Conservation (phyloP, 305 asterid genomes). For the Fraxinus ornus region DNA sequence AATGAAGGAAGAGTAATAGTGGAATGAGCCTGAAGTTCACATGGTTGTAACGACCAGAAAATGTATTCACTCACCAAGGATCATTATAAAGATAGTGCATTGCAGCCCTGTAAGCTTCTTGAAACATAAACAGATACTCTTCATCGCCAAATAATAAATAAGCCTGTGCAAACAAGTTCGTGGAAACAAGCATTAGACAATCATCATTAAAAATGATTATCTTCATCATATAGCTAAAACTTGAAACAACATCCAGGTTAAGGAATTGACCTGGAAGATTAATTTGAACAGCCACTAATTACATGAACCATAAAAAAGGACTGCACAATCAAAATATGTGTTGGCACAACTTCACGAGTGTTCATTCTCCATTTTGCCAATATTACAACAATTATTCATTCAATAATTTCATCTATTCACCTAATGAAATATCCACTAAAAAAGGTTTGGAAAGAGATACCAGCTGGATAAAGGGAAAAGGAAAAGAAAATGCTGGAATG, state of each 20-base stretch:
- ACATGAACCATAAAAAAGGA: background rate
- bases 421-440: background rate
- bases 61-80: constrained; percentile 67
- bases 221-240: background rate
- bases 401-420: background rate
- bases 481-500: background rate
- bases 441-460: background rate
- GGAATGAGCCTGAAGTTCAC: constrained; percentile 16
- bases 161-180: constrained; percentile 49
- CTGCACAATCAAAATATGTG: background rate
- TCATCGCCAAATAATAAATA: constrained; percentile 90
- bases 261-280: background rate
- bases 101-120: constrained; percentile 93
- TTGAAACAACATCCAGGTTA: background rate
- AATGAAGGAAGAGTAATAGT: constrained; percentile 16
- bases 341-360: background rate
- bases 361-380: background rate
- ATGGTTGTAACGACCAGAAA: background rate
- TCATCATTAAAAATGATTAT: background rate
- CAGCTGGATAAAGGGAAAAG: background rate
- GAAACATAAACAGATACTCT: constrained; percentile 90
- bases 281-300: background rate
- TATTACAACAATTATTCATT: background rate
- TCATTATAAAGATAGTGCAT: constrained; percentile 84
- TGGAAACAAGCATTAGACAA: background rate